A percentile compares a stretch with the other conserved stretches of the same genome.
Evolutionary conservation across 768 basidiomycete genomes (phyloP).

Genomic region (Hirschioporus abietinus): DNA sequence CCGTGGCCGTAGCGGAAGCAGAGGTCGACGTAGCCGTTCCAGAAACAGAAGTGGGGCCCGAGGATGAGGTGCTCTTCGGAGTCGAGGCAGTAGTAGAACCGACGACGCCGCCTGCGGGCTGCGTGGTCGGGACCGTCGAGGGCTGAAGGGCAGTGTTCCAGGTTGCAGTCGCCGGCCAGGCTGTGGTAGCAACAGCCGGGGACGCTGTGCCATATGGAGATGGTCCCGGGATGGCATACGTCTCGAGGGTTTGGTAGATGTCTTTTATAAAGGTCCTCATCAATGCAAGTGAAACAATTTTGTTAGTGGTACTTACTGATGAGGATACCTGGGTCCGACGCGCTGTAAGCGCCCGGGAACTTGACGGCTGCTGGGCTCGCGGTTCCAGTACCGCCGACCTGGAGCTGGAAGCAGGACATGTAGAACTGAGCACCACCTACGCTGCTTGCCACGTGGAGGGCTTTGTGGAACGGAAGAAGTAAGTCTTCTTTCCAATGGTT

Average conservation of each 20-base stretch:
- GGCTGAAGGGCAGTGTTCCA: conserved; percentile 47
- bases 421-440: conserved; percentile 40
- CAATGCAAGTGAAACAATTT: neutral
- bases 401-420: conserved; percentile 44
- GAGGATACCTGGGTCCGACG: conserved; percentile 25
- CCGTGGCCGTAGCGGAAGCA: neutral
- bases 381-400: conserved; percentile 32
- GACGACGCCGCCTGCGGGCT: conserved; percentile 17
- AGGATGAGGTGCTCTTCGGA: conserved; percentile 6
- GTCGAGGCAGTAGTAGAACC: conserved; percentile 2
- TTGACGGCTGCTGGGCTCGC: conserved; percentile 34
- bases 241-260: conserved; percentile 37
- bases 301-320: neutral
- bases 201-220: conserved; percentile 41
- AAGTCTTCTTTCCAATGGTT: neutral
- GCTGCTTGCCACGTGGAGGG: conserved; percentile 47
- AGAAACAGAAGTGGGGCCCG: conserved; percentile 1
- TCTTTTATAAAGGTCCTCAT: conserved; percentile 25
- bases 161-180: conserved; percentile 42
- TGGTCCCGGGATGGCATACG: conserved; percentile 43
- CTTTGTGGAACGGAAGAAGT: conserved; percentile 14
- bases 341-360: conserved; percentile 39
- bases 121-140: conserved; percentile 36
- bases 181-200: conserved; percentile 35
- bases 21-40: neutral